Evolutionary conservation across 2,329 filamentous ascomycete species (phyloP).

Genomic region (Curvularia sp.): DNA sequence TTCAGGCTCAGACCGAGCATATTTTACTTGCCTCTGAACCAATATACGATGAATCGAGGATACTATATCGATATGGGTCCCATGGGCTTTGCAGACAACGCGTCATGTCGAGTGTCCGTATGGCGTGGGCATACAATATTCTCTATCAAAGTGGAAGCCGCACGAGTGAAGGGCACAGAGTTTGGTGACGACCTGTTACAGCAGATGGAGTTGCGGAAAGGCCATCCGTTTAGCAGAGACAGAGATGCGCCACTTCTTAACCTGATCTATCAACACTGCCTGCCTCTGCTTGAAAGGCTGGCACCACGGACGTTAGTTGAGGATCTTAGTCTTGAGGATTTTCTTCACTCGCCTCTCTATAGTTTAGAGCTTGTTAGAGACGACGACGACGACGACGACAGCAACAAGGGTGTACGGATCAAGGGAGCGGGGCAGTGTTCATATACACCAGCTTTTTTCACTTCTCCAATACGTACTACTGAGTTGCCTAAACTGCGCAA

Average conservation of each 20-base stretch:
- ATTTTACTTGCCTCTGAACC: too few relatives aligned
- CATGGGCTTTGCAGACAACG: too few relatives aligned
- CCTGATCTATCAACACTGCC: not conserved
- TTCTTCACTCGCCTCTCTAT: not conserved
- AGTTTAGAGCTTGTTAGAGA: not conserved
- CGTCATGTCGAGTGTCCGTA: too few relatives aligned
- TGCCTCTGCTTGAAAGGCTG: not conserved
- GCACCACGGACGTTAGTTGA: not conserved
- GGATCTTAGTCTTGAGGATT: not conserved
- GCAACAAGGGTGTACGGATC: not conserved
- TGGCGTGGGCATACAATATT: too few relatives aligned
- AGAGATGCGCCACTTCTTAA: not conserved
- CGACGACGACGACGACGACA: not conserved
- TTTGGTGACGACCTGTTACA: too few relatives aligned
- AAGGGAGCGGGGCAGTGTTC: constrained; percentile 3
- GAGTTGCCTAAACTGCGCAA: constrained; percentile 4
- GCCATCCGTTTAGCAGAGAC: too few relatives aligned
- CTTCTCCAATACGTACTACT: constrained; percentile 1
- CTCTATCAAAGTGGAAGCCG: too few relatives aligned
- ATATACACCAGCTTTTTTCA: constrained; percentile 9
- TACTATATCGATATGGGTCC: too few relatives aligned
- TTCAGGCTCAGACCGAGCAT: too few relatives aligned
- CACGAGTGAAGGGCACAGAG: too few relatives aligned
- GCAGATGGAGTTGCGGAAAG: too few relatives aligned
- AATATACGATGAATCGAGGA: too few relatives aligned